Base-by-base conservation (phyloP, 2,329 filamentous ascomycete species). In the Byssoonygena ceratinophila region DNA sequence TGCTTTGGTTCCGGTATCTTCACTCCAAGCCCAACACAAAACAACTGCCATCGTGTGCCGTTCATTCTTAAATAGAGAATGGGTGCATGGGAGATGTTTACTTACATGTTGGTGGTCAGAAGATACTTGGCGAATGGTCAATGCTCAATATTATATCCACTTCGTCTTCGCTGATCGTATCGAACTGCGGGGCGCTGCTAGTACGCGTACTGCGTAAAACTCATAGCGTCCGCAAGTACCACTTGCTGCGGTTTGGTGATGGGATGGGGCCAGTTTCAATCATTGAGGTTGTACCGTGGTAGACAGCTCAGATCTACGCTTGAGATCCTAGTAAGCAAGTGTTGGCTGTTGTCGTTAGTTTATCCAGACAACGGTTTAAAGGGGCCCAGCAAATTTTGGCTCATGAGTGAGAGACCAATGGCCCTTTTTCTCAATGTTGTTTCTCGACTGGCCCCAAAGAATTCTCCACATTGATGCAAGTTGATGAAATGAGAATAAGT, bases 131-230 rank as follows among this genome's bases (percentile, higher is more conserved):
- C 45, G 27, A 25, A 27, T 36, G 45, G 45, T 47, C 45, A 36
- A 37, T 47, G 45, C 45, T 47, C 22, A 37, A 37, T 16, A 37
- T 27, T 25, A 47, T 14, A 37, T 18, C 29, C 32, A 37, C 20
- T 16, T 34, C 12, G 16, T 34, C 44, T 5, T 25, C 16, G 32
- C 29, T 46, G 45, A 47, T 47, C 45, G 27, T 45, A 45, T 45
- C 27, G 43, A 45, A 45, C 27, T 47, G 45, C 32, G 45, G 45
- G 45, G 45, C 20, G 45, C 29, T 44, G 4, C 23, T 37, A 36
- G 32, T 47, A 8, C 27, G 45, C 45, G n/a, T n/a, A n/a, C n/a
- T n/a, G n/a, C n/a, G 27, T 16, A 47, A 47, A 11, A 16, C 2
- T 25, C 23, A 29, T 14, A 4, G 6, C 16, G 23, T 44, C 12